phyloP scores from a whole-genome alignment of 116 monocot species.

The Trichopus zeylanicus region DNA sequence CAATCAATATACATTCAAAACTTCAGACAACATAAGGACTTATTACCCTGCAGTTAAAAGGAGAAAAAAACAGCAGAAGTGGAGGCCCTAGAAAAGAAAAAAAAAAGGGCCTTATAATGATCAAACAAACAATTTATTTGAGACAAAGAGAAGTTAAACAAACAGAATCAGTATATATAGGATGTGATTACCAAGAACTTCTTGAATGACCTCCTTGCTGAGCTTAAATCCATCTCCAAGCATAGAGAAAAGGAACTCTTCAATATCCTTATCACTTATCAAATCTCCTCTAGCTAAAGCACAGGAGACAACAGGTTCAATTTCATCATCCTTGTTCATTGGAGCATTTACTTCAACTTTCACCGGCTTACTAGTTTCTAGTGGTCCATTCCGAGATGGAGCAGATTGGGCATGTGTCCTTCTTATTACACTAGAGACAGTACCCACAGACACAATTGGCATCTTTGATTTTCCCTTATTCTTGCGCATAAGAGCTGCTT shows the following conservation, averaged over 20 bases:
- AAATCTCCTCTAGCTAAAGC: constrained; percentile 3
- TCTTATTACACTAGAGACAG: constrained; percentile 51
- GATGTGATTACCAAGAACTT: constrained; percentile 54
- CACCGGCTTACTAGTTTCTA: constrained; percentile 30
- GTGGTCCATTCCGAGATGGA: constrained; percentile 20
- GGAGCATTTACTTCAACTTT: constrained; percentile 26
- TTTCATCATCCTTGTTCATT: constrained; percentile 13
- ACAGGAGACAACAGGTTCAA: background rate
- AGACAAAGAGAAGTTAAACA: background rate
- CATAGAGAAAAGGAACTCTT: constrained; percentile 80
- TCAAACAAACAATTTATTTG: too few relatives aligned
- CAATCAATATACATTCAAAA: constrained; percentile 1
- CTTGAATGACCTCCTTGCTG: constrained; percentile 44
- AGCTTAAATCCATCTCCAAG: constrained; percentile 80
- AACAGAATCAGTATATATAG: background rate
- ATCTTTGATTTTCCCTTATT: constrained; percentile 37
- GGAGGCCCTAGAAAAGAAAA: background rate
- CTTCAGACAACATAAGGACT: constrained; percentile 9
- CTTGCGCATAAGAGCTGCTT: background rate
- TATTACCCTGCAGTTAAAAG: background rate
- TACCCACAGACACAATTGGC: constrained; percentile 42
- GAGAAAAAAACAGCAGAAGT: too few relatives aligned
- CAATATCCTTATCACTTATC: constrained; percentile 26
- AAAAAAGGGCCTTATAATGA: background rate
- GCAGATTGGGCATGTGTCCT: constrained; percentile 20